Conservation (phyloP, 768 basidiomycete species). For the Tylopilus subfusipes region DNA sequence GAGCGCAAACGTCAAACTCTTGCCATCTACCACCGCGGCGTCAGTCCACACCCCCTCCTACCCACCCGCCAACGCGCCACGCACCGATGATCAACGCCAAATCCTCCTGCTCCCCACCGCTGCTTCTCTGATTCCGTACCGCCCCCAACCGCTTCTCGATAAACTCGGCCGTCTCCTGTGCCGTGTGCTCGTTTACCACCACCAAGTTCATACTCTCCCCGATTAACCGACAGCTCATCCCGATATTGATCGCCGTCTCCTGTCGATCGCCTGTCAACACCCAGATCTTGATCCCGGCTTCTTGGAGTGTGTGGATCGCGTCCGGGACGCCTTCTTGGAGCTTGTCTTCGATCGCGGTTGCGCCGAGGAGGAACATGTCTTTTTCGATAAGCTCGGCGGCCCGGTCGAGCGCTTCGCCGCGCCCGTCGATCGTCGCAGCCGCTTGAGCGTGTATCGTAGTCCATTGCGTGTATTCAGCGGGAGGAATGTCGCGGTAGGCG, state of each 20-base stretch:
- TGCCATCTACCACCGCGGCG: slow-evolving; percentile 63
- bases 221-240: slow-evolving; percentile 94
- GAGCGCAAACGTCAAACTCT: slow-evolving; percentile 87
- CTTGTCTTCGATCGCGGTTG: slow-evolving; percentile 98
- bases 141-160: slow-evolving; percentile 84
- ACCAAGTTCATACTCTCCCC: slow-evolving; percentile 99
- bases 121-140: slow-evolving; percentile 87
- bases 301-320: slow-evolving; percentile 94
- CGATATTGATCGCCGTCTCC: slow-evolving; percentile 99
- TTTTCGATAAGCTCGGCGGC: slow-evolving; percentile 96
- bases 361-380: slow-evolving; percentile 88
- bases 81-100: slow-evolving; percentile 91
- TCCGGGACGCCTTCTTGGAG: slow-evolving; percentile 98
- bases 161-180: slow-evolving; percentile 79
- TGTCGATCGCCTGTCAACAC: slow-evolving; percentile 97
- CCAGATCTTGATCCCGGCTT: slow-evolving; percentile 99
- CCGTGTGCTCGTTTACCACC: slow-evolving; percentile 88
- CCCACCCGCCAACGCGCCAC: slow-evolving; percentile 21
- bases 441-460: slow-evolving; percentile 84
- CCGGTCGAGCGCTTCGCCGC: slow-evolving; percentile 89
- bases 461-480: slow-evolving; percentile 91
- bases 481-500: slow-evolving; percentile 88
- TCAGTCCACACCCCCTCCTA: neutral
- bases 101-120: slow-evolving; percentile 94
- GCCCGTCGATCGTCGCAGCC: slow-evolving; percentile 91